These are phyloP conservation scores for Litsea cubeba DNA, from an alignment of 164 flowering plant species.

Conservation along the genomic window DNA sequence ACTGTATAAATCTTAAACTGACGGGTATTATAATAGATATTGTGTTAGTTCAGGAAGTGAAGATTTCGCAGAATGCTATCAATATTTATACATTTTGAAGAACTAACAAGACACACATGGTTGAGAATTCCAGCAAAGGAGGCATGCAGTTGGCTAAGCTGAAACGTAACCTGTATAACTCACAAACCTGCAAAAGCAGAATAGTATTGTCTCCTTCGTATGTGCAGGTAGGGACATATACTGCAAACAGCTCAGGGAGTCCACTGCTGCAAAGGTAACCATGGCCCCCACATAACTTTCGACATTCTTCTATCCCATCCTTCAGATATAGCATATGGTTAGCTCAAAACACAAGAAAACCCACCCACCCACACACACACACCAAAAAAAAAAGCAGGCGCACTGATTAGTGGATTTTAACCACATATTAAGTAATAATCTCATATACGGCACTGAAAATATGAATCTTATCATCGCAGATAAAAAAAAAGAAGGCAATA, in stretches of 20 bases:
- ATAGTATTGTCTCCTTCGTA: conserved; percentile 97
- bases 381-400: background rate
- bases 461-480: background rate
- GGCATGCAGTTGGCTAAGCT: background rate
- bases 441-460: background rate
- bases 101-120: background rate
- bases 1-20: too few relatives aligned
- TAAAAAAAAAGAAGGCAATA: too few relatives aligned
- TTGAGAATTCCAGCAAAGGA: background rate
- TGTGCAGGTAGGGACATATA: conserved; percentile 97
- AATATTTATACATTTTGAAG: too few relatives aligned
- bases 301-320: conserved; percentile 98
- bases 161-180: background rate
- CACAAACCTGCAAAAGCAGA: conserved; percentile 76
- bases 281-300: conserved; percentile 98
- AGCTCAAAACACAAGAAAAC: background rate
- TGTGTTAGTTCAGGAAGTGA: background rate
- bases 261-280: conserved; percentile 95
- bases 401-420: background rate
- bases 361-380: background rate
- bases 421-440: background rate
- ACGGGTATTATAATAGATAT: too few relatives aligned
- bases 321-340: conserved; percentile 22
- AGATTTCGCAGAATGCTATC: background rate
- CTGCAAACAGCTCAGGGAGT: conserved; percentile 96